Evolutionary conservation across 306 rosid genomes (phyloP).

Genomic region (Corylus heterophylla): DNA sequence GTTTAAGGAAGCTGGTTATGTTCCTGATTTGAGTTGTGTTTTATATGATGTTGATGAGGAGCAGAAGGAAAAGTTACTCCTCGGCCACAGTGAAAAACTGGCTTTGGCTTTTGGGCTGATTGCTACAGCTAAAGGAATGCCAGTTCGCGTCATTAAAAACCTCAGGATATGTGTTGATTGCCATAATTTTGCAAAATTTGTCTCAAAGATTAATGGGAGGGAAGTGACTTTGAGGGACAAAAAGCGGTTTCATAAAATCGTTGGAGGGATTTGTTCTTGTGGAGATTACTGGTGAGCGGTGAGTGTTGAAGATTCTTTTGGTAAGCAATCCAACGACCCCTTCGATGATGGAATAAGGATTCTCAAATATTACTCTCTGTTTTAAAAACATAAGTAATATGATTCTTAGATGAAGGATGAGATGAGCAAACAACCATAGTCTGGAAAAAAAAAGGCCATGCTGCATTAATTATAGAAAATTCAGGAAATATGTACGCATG

Average conservation of each 20-base stretch:
- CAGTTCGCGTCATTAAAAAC: conserved; percentile 74
- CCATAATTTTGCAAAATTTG: conserved; percentile 78
- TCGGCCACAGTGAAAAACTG: conserved; percentile 80
- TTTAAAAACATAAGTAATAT: not conserved
- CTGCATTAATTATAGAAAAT: not conserved
- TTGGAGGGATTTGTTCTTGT: conserved; percentile 78
- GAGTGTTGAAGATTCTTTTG: conserved; percentile 11
- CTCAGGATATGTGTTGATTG: conserved; percentile 92
- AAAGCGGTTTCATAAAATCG: conserved; percentile 71
- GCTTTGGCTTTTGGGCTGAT: conserved; percentile 81
- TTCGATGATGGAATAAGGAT: not conserved
- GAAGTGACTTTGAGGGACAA: conserved; percentile 75
- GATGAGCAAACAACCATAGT: conserved; percentile 3
- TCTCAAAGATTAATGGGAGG: conserved; percentile 59
- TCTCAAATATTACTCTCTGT: conserved; percentile 3
- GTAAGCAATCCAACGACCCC: not conserved
- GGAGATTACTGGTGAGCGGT: conserved; percentile 73
- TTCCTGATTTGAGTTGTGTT: conserved; percentile 81
- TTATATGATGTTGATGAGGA: conserved; percentile 85
- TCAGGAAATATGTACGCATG: not conserved
- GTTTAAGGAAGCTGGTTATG: conserved; percentile 73
- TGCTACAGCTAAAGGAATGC: conserved; percentile 45
- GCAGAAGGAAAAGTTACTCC: conserved; percentile 82
- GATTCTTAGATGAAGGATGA: not conserved
- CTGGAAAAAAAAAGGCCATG: not conserved